Percentiles rank a stretch among this genome's conserved stretches.
These are phyloP conservation scores for Chiua sp. DNA, from an alignment of 1,284 basidiomycete species.

Conservation along the genomic window DNA sequence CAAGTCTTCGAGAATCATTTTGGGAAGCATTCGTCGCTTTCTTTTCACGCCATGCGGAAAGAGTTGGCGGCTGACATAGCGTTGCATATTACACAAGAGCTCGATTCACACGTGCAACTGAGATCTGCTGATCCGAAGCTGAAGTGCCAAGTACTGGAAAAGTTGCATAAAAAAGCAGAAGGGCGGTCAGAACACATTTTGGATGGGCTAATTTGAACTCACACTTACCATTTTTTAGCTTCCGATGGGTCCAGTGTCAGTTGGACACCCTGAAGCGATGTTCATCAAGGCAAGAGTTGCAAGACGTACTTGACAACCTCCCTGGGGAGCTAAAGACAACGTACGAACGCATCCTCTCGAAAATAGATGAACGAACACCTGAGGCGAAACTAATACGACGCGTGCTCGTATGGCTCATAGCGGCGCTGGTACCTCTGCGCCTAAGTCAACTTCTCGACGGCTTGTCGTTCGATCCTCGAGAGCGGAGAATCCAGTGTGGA, in stretches of 20 bases:
- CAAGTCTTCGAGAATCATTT: background rate
- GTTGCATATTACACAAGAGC: background rate
- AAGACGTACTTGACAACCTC: background rate
- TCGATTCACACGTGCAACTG: background rate
- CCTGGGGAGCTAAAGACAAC: background rate
- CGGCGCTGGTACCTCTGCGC: background rate
- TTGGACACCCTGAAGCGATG: constrained; percentile 3
- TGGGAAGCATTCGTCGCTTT: background rate
- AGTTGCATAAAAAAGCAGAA: background rate
- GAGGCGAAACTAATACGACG: constrained; percentile 1
- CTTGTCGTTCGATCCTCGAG: background rate
- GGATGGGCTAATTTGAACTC: background rate
- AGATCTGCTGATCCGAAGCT: background rate
- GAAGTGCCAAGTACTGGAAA: background rate
- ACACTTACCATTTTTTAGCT: background rate
- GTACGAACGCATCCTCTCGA: background rate
- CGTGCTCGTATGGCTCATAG: constrained; percentile 1
- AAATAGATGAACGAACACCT: background rate
- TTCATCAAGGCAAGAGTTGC: background rate
- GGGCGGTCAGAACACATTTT: background rate
- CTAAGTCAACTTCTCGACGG: constrained; percentile 1
- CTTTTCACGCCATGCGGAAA: background rate
- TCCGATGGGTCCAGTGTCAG: constrained; percentile 8
- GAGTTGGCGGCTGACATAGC: background rate
- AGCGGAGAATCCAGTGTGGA: too few relatives aligned